A percentile compares a stretch with the other conserved stretches of the same genome.
Evolutionary conservation across 2,329 filamentous ascomycete species (phyloP).

Genomic region (Colletotrichum abscissum): DNA sequence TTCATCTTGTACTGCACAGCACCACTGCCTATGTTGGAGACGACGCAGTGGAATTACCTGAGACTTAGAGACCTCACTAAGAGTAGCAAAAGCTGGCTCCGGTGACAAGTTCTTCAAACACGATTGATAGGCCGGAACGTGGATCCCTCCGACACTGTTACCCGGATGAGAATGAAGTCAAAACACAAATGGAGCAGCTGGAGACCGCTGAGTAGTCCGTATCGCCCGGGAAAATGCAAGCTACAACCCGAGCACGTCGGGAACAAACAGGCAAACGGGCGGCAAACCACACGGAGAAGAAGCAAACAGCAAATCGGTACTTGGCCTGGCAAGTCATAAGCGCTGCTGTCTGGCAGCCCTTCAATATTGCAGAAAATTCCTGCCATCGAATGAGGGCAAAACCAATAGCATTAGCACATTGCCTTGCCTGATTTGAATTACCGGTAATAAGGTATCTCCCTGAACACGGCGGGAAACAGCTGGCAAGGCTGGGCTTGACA

Average conservation of each 20-base stretch:
- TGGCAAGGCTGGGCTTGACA: constrained; percentile 13
- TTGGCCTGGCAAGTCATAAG: background rate
- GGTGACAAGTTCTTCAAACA: constrained; percentile 8
- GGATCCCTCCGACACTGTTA: background rate
- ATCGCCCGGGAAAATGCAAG: constrained; percentile 6
- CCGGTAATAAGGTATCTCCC: background rate
- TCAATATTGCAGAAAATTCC: background rate
- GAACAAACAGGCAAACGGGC: constrained; percentile 3
- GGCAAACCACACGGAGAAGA: background rate
- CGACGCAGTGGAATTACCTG: background rate
- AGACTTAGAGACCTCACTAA: background rate
- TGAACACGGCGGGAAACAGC: constrained; percentile 5
- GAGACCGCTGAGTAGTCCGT: background rate
- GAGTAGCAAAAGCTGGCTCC: constrained; percentile 2
- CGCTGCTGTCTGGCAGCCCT: too few relatives aligned
- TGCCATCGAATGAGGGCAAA: background rate
- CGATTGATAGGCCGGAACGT: constrained; percentile 9
- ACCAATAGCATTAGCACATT: background rate
- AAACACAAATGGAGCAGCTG: constrained; percentile 12
- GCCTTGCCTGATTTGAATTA: background rate
- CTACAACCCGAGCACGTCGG: constrained; percentile 4
- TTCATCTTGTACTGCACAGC: constrained; percentile 44
- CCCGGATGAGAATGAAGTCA: constrained; percentile 6
- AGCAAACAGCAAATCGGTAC: background rate
- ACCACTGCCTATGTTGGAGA: background rate